Conservation (phyloP, 2,329 filamentous ascomycete species). For the Sporothrix curviconia region DNA sequence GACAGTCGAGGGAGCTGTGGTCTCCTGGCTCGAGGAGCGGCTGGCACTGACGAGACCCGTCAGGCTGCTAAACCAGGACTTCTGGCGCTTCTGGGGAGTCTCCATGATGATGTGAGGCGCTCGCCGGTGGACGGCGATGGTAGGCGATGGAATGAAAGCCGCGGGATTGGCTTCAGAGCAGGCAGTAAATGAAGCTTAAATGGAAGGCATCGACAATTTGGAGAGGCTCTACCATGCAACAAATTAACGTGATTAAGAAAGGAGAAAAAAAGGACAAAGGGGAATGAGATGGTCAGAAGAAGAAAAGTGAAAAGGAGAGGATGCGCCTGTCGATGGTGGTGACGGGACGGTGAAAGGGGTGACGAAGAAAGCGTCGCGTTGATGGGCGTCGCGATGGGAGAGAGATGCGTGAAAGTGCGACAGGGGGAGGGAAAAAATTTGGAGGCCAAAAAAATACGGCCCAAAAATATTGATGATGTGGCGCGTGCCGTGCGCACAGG, state of each 20-base stretch:
- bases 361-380: constrained; percentile 10
- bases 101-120: constrained; percentile 14
- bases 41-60: constrained; percentile 16
- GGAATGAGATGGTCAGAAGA: not conserved
- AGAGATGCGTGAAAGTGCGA: constrained; percentile 12
- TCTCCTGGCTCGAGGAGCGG: constrained; percentile 7
- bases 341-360: not conserved
- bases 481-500: constrained; percentile 11
- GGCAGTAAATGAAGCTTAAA: constrained; percentile 3
- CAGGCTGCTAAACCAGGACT: constrained; percentile 20
- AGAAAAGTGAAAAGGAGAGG: not conserved
- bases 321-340: constrained; percentile 9
- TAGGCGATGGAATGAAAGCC: not conserved
- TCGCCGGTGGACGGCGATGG: not conserved
- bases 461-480: constrained; percentile 16
- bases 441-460: constrained; percentile 5
- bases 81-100: constrained; percentile 16
- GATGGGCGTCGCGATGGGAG: constrained; percentile 16
- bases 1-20: not conserved
- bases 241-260: too few species aligned
- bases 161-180: constrained; percentile 8
- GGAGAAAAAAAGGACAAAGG: not conserved
- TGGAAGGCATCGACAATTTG: constrained; percentile 13
- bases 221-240: not conserved
- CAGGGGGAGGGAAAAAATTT: constrained; percentile 11